Evolutionary conservation across 139 green algal genomes (phyloP), one percentile per base, ranked within the genome.

Genomic region (Trebouxia sp.): DNA sequence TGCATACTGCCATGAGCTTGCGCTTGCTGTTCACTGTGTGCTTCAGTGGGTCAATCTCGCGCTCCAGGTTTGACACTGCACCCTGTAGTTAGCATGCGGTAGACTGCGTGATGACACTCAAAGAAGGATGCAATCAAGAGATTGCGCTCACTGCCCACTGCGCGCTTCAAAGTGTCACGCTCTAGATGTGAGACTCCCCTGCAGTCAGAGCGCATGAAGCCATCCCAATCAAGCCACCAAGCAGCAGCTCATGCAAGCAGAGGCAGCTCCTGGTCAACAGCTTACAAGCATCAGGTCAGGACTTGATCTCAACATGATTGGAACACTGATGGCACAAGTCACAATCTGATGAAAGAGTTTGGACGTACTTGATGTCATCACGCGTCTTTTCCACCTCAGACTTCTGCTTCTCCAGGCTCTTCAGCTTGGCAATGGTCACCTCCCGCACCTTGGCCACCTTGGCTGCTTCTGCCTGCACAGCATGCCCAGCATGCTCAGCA

Each of bases 361-460:
- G 4, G 10, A 26, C 80, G 74, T 41, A 79, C 87, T 82, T 90
- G 51, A 92, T 78, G 38, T 82, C 82, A 58, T 94, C 89, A 1
- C 89, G 83, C 65, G 89, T 80, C 65, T 86, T 72, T 83, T 97
- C 94, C 43, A 87, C 81, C 8, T 92, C 83, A 4, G 43, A 30
- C 65, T 87, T 87, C 66, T 88, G 75, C 51, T 88, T 85, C 83
- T 95, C 91, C 51, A 92, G 66, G n/a, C 50, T 55, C 80, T 89
- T 89, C 35, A 94, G 78, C 84, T 91, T 91, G 39, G 41, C 70
- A n/a, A 84, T 48, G 37, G 86, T 89, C 69, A 84, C 80, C 76
- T 94, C 89, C 5, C 88, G 82, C 41, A 93, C 82, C 87, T 94
- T 94, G 83, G 87, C 88, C 5, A 94, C 88, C 14, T 86, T 86